Conservation (phyloP, 2,329 filamentous ascomycete species). For the Phoma sp. region DNA sequence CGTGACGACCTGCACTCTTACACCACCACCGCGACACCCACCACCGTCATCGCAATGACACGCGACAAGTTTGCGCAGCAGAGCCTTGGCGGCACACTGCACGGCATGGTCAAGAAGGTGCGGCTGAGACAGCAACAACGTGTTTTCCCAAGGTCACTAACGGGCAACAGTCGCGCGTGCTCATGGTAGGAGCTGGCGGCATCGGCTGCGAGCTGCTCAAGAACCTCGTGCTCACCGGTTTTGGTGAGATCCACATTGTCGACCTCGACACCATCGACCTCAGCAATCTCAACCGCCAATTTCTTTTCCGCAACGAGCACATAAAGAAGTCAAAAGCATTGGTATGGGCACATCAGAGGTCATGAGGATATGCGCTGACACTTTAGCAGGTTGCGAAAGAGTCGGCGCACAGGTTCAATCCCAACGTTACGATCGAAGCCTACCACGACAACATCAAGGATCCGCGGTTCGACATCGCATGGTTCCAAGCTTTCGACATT, state of each 20-base stretch:
- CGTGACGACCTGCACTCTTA: slow-evolving; percentile 21
- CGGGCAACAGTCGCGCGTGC: slow-evolving; percentile 72
- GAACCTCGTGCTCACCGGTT: slow-evolving; percentile 90
- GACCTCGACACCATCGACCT: slow-evolving; percentile 98
- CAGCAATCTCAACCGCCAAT: slow-evolving; percentile 96
- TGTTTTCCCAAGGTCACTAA: slow-evolving; percentile 27
- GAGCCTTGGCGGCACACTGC: slow-evolving; percentile 66
- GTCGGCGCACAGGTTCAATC: slow-evolving; percentile 88
- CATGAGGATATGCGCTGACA: slow-evolving; percentile 25
- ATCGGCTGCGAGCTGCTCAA: slow-evolving; percentile 98
- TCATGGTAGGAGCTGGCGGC: slow-evolving; percentile 95
- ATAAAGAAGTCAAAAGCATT: slow-evolving; percentile 97
- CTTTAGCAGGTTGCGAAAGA: slow-evolving; percentile 80
- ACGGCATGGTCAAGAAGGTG: slow-evolving; percentile 72
- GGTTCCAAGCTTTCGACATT: slow-evolving; percentile 82
- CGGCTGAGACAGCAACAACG: slow-evolving; percentile 9
- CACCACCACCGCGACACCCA: slow-evolving; percentile 8
- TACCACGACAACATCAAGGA: slow-evolving; percentile 98
- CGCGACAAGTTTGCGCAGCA: slow-evolving; percentile 60
- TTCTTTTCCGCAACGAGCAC: slow-evolving; percentile 93
- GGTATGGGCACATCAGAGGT: slow-evolving; percentile 57
- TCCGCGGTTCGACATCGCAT: slow-evolving; percentile 79
- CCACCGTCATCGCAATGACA: slow-evolving; percentile 46
- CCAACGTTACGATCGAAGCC: slow-evolving; percentile 81
- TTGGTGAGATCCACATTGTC: slow-evolving; percentile 91